phyloP scores from a whole-genome alignment of 495 filamentous ascomycete genomes.

The Lasiosphaeris hirsuta region DNA sequence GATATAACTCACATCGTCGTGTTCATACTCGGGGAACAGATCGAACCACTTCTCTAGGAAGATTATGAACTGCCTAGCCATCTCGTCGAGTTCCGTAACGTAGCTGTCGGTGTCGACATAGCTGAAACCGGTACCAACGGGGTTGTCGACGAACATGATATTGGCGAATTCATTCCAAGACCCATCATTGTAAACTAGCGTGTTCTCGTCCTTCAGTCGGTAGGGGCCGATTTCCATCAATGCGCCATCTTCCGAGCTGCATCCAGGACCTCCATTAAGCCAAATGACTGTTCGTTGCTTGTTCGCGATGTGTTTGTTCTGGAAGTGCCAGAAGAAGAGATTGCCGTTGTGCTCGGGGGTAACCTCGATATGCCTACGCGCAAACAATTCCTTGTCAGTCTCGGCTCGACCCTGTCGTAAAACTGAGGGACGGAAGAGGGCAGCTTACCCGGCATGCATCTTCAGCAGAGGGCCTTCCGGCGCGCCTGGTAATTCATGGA shows the following conservation, averaged over 20 bases:
- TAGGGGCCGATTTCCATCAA: constrained; percentile 98
- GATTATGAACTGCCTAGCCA: constrained; percentile 81
- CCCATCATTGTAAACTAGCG: constrained; percentile 77
- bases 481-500: constrained; percentile 77
- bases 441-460: constrained; percentile 92
- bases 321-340: constrained; percentile 96
- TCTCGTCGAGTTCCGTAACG: constrained; percentile 77
- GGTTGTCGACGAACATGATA: constrained; percentile 92
- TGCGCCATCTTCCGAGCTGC: constrained; percentile 94
- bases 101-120: constrained; percentile 87
- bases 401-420: background rate
- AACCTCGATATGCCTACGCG: constrained; percentile 80
- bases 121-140: constrained; percentile 93
- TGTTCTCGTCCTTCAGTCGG: constrained; percentile 70
- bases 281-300: constrained; percentile 90
- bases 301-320: constrained; percentile 93
- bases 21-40: constrained; percentile 87
- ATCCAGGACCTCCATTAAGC: constrained; percentile 95
- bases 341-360: constrained; percentile 80
- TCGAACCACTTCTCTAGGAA: constrained; percentile 90
- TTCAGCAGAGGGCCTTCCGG: constrained; percentile 78
- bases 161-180: constrained; percentile 98
- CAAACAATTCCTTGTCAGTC: constrained; percentile 16
- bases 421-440: constrained; percentile 10
- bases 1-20: constrained; percentile 74